Evolutionary conservation across 495 filamentous ascomycete species (phyloP).

Genomic region (Talaromyces trachyspermus): DNA sequence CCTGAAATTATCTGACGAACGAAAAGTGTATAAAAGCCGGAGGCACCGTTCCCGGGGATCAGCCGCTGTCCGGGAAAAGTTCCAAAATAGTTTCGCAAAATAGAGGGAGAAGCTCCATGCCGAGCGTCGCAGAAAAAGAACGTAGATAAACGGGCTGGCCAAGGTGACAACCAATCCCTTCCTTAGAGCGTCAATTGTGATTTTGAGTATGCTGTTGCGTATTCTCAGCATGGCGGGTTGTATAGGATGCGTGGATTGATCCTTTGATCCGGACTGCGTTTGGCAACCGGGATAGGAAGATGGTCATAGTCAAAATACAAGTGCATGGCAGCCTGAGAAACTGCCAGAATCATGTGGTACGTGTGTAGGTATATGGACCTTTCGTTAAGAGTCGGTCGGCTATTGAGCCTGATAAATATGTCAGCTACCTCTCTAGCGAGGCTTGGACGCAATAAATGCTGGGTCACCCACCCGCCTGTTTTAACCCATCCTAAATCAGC

Average conservation of each 20-base stretch:
- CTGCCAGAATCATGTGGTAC: slow-evolving; percentile 58
- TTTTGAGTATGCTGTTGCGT: slow-evolving; percentile 16
- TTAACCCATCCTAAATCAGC: slow-evolving; percentile 67
- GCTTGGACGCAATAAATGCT: slow-evolving; percentile 15
- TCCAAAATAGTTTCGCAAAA: slow-evolving; percentile 64
- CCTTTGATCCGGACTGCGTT: slow-evolving; percentile 21
- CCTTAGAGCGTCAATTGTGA: slow-evolving; percentile 27
- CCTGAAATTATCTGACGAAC: slow-evolving; percentile 56
- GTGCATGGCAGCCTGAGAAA: slow-evolving; percentile 62
- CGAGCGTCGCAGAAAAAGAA: slow-evolving; percentile 50
- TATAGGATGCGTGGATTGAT: slow-evolving; percentile 30
- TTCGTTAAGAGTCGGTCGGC: slow-evolving; percentile 80
- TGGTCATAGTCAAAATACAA: slow-evolving; percentile 68
- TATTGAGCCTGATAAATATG: slow-evolving; percentile 38
- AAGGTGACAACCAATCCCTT: slow-evolving; percentile 38
- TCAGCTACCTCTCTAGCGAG: not conserved
- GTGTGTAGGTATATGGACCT: slow-evolving; percentile 72
- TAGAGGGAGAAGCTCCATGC: slow-evolving; percentile 62
- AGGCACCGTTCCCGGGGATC: slow-evolving; percentile 43
- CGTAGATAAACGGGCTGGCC: slow-evolving; percentile 49
- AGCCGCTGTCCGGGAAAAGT: slow-evolving; percentile 60
- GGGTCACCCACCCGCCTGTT: slow-evolving; percentile 46
- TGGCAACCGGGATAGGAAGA: slow-evolving; percentile 47
- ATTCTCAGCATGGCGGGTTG: slow-evolving; percentile 28
- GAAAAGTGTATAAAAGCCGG: slow-evolving; percentile 52